phyloP scores from a whole-genome alignment of 1,139 yeast species.

The Kurtzmaniella quercitrusa region DNA sequence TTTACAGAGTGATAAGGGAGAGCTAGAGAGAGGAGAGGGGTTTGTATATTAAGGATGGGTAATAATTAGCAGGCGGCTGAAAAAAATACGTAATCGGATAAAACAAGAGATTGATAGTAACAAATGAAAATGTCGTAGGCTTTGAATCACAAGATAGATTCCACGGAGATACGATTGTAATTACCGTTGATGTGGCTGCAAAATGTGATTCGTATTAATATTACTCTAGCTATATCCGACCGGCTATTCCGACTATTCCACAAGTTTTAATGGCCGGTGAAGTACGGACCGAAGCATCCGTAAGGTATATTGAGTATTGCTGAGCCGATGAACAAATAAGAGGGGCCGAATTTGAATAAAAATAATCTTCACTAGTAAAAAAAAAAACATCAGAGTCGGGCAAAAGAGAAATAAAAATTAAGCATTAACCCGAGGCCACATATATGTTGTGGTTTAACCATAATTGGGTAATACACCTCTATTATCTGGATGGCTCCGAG shows the following conservation, averaged over 20 bases:
- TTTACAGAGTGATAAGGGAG: no score
- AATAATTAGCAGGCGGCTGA: no score
- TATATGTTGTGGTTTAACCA: neutral
- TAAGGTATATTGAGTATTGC: neutral
- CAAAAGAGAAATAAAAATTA: neutral
- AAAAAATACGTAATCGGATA: no score
- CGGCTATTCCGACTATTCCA: neutral
- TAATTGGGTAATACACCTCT: neutral
- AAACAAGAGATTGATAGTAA: no score
- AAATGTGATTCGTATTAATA: neutral
- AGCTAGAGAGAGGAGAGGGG: no score
- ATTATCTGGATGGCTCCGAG: neutral
- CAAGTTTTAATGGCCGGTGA: neutral
- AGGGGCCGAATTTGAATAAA: neutral
- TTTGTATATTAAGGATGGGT: no score
- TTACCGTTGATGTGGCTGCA: neutral
- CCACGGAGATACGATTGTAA: no score
- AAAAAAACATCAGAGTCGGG: neutral
- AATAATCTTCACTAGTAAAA: neutral
- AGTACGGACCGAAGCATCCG: neutral
- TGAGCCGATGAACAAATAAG: constrained; percentile 1
- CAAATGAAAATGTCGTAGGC: no score
- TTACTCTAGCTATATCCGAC: neutral
- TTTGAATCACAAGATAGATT: no score
- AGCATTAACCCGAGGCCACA: neutral